Base-by-base conservation (phyloP, 2,329 filamentous ascomycete species). In the Trichophyton schoenleinii region DNA sequence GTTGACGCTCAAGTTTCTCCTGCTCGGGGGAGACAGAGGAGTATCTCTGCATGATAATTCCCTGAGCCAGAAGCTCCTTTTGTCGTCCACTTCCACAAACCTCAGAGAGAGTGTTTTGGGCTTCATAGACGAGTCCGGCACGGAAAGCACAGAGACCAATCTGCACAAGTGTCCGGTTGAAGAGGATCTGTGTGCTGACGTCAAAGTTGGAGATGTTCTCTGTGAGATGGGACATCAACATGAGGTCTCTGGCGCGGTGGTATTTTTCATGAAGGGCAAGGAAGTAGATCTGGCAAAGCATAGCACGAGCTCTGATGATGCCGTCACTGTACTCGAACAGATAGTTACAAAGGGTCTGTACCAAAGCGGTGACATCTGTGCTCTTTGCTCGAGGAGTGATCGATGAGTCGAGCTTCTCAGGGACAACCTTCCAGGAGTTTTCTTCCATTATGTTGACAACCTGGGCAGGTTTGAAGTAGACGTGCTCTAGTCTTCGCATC, bases 251-350 rank as follows among this genome's bases (percentile, higher is more conserved):
- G 70, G 94, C 88, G 77, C 88, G 90, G 83, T 96, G 97, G 82
- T 97, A 99, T 70, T 96, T 87, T 77, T 96, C 91, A 77, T 99
- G 94, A 60, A 99, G 83, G 58, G 94, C 94, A 68, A 96, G 82
- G 85, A 96, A 96, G 81, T 99, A 99, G 65, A 99, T 94, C 78
- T 97, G 91, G 81, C 90, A 96, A 64, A 99, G 83, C 91, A 99
- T 97, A 53, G 94, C 92, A 63, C 94, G 87, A 63, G 92, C 95
- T 66, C 92, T 87, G 71, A 96, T 91, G 70, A 99, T 97, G 68
- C 92, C 91, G 72, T 96, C 91, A 74, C 90, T 95, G 79, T 96
- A 81, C 74, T 84, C 82, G 82, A 97, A 99, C 52, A 99, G 86
- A 76, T 96, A 96, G 74, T 88, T 90, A 84, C 90, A 96, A 60